These are phyloP conservation scores for Tothia fuscella DNA, from an alignment of 2,329 filamentous ascomycete genomes.

Conservation along the genomic window DNA sequence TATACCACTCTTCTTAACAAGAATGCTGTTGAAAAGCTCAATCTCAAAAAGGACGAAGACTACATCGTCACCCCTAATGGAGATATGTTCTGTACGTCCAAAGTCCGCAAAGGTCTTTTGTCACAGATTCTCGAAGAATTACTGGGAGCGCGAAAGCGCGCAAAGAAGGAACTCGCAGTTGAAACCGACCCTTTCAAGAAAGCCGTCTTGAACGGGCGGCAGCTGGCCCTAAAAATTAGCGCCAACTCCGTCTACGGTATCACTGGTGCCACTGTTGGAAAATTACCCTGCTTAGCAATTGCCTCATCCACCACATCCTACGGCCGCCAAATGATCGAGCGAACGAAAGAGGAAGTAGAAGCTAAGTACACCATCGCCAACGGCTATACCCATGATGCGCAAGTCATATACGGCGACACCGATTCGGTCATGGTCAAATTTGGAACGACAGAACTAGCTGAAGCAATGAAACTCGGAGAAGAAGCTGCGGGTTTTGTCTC, in stretches of 20 bases:
- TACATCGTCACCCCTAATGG: slow-evolving; percentile 95
- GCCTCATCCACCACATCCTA: slow-evolving; percentile 96
- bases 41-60: slow-evolving; percentile 76
- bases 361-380: slow-evolving; percentile 81
- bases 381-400: slow-evolving; percentile 84
- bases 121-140: slow-evolving; percentile 94
- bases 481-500: slow-evolving; percentile 85
- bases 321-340: slow-evolving; percentile 97
- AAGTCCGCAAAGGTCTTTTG: slow-evolving; percentile 80
- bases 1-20: slow-evolving; percentile 89
- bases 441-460: slow-evolving; percentile 71
- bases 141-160: slow-evolving; percentile 80
- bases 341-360: slow-evolving; percentile 93
- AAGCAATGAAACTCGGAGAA: slow-evolving; percentile 90
- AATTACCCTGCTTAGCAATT: slow-evolving; percentile 87
- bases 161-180: slow-evolving; percentile 75
- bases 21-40: slow-evolving; percentile 60
- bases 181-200: slow-evolving; percentile 97
- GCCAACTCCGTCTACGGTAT: slow-evolving; percentile 97
- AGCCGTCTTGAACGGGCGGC: slow-evolving; percentile 92
- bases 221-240: slow-evolving; percentile 89
- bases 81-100: slow-evolving; percentile 80
- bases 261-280: slow-evolving; percentile 90
- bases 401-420: slow-evolving; percentile 97
- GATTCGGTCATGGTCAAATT: slow-evolving; percentile 99